Evolutionary conservation across 2,329 filamentous ascomycete genomes (phyloP), one percentile per base, ranked within the genome.

Genomic region (Anthostomella pinea): DNA sequence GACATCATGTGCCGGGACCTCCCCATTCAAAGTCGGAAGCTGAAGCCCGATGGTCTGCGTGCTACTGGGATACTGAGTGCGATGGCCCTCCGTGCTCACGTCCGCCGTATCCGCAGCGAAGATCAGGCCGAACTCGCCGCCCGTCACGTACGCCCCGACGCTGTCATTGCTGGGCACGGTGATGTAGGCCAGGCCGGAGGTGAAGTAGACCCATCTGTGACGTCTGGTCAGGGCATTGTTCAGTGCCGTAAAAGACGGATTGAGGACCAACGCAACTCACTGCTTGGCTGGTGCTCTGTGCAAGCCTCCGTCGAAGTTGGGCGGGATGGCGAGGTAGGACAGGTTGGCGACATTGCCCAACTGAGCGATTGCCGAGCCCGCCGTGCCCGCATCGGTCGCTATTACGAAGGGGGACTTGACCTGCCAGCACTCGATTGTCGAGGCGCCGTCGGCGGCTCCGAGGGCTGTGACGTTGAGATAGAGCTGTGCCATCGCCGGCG

Each of bases 381-480:
- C 18, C 3, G 51, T 61, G 2, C 65, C 64, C 6, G 60, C 42
- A 18, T 57, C 30, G 4, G 45, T 46, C 6, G 63, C 64, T 2
- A 43, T 48, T n/a, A 49, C 28, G 40, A 68, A 67, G 6, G 59
- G 57, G 1, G 58, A 44, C 8, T 56, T 44, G n/a, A 69, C 43
- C 40, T 65, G 57, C 67, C 66, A 70, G 49, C 67, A 70, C 53
- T 70, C 63, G 11, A 70, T 50, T 1, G 52, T 59, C n/a, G 66
- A 70, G 4, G 49, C 46, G 43, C 59, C 59, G 36, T 63, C 49
- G 10, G 37, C 46, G 6, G 61, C 60, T 20, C 50, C 46, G 27
- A 70, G 43, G 17, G 65, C 60, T 8, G 65, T 69, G 29, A 69
- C 48, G 34, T 68, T 68, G 5, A 68, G 54, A 13, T 46, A 43